Base-by-base conservation (phyloP, 2,329 filamentous ascomycete genomes). In the Colletotrichum magnum region DNA sequence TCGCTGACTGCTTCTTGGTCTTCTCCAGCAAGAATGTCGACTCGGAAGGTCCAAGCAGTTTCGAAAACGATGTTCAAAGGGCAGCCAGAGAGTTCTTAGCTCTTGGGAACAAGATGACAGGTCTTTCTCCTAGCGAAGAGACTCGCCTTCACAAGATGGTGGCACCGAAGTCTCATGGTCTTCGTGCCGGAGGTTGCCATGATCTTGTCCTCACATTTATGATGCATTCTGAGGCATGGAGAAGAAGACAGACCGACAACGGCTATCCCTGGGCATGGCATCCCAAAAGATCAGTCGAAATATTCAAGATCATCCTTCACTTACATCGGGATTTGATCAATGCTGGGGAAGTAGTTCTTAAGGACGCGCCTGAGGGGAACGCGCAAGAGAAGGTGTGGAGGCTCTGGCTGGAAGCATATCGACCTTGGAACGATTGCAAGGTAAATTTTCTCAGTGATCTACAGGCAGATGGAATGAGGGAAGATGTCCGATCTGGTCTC, bases 171-270 rank as follows among this genome's bases (percentile, higher is more conserved):
- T 7, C 10, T 9, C 12, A 54, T 3, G 18, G 41, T 10, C 53
- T n/a, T 13, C 21, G 53, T 2, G 5, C 18, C 21, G 15, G 4
- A 7, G 16, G 5, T 21, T 12, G 15, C 16, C 10, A n/a, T 12
- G n/a, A 41, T 5, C 15, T 50, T 28, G 36, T 64, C 12, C 18
- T 64, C 18, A 0, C 21, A 5, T 64, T 51, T n/a, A 24, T 64
- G n/a, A 39, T 58, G 7, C 53, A 43, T 24, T 26, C 28, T 12
- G 61, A 64, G 13, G 21, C 52, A 9, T 64, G 61, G 61, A 36
- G 61, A 15, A 41, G 45, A 18, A 47, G 45, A 39, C 61, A 64
- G 13, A 16, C 15, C 12, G 16, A 41, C 43, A 26, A 36, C 5
- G 43, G 10, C 15, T 58, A 51, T 9, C 43, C 52, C 3, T 64